Evolutionary conservation across 306 rosid genomes (phyloP), one percentile per base, ranked within the genome.

Genomic region (Cucumis sativus): DNA sequence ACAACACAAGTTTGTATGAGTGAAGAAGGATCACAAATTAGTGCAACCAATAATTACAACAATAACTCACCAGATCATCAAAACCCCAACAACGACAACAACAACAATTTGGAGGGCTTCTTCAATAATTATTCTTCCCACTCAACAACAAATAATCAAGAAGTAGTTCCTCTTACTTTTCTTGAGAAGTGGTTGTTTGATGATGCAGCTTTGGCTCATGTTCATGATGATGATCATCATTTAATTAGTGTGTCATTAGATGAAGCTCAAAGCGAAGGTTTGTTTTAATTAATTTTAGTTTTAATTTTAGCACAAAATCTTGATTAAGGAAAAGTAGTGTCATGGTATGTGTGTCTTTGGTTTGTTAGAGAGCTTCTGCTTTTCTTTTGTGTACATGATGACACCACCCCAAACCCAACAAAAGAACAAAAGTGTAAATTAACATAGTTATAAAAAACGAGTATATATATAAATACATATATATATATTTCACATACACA

Each of bases 121-220:
- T 63, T 84, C 49, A 89, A 61, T n/a, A 56, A 56, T n/a, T 18
- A 56, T 28, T 62, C 41, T 7, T 15, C 41, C 43, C 15, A 63
- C 12, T 35, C 70, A 35, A 4, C 71, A 35, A 3, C 41, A 33
- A 63, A 63, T 28, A 82, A 52, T 13, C 6, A 51, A 12, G 17
- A 83, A 33, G 87, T 84, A 25, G 87, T 86, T 4, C 98, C 97
- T 78, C 88, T 94, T 49, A 84, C 88, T 2, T 62, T 94, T 72
- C 77, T 94, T 7, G 98, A 94, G 85, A 89, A 89, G 60, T 94
- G 98, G 98, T 90, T 94, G 0, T 86, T 89, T 54, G 97, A 94
- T 41, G 98, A 92, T 64, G 88, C 84, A 1, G 80, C 84, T 1
- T 78, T 86, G 6, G 76, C 64, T 85, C 91, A 88, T 11, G 86